Conservation (phyloP, 2,329 filamentous ascomycete genomes). For the Camillea tinctor region DNA sequence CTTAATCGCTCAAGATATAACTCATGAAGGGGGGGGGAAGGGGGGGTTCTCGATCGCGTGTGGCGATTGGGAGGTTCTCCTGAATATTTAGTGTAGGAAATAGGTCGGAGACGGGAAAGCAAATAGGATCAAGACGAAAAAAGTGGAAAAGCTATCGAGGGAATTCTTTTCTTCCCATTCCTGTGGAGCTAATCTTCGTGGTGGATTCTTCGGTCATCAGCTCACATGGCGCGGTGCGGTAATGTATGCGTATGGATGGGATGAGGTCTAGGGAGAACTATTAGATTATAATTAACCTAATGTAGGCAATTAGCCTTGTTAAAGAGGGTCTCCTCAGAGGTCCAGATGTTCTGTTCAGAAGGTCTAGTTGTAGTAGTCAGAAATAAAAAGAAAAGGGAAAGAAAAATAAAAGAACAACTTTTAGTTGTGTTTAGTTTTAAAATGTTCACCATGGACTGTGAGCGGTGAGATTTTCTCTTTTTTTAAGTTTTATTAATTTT, state of each 20-base stretch:
- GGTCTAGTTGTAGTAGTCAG: too few relatives aligned
- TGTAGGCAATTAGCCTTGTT: too few relatives aligned
- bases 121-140: neutral
- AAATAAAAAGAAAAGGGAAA: too few relatives aligned
- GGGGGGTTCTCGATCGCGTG: too few relatives aligned
- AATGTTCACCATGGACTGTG: too few relatives aligned
- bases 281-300: too few relatives aligned
- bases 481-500: neutral
- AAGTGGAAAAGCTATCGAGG: neutral
- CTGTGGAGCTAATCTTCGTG: neutral
- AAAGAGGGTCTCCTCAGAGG: too few relatives aligned
- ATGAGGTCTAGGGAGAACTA: neutral
- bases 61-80: neutral
- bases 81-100: neutral
- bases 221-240: neutral
- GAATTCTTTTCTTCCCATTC: neutral
- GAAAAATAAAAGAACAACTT: too few relatives aligned
- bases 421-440: too few relatives aligned
- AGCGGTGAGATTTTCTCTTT: conserved; percentile 4
- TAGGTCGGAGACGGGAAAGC: neutral
- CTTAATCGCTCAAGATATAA: too few relatives aligned
- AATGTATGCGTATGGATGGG: neutral
- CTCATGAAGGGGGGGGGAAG: too few relatives aligned
- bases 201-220: neutral
- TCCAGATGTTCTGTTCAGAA: too few relatives aligned